A percentile compares a stretch with the other conserved stretches of the same genome.
Conservation (phyloP, 768 basidiomycete genomes). For the Phaeotremella skinneri region DNA sequence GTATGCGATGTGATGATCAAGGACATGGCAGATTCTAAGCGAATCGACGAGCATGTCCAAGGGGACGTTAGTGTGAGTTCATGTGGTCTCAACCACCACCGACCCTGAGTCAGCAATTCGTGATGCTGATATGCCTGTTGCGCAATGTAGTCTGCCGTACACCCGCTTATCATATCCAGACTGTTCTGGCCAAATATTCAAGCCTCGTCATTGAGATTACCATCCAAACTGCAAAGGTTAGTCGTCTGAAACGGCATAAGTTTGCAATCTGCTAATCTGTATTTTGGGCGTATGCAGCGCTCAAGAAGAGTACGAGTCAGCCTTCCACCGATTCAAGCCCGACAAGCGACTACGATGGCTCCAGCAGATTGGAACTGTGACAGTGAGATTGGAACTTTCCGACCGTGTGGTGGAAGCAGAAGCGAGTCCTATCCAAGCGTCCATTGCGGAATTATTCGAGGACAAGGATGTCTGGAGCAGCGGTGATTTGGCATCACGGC, state of each 20-base stretch:
- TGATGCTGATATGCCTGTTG: too few relatives aligned
- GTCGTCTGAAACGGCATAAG: constrained; percentile 37
- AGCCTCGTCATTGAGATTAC: constrained; percentile 68
- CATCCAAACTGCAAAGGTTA: constrained; percentile 78
- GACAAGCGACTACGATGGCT: constrained; percentile 89
- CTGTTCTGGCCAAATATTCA: constrained; percentile 93
- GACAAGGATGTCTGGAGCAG: constrained; percentile 57
- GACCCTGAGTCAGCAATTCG: too few relatives aligned
- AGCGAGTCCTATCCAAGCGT: constrained; percentile 84
- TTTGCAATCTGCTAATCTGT: neutral
- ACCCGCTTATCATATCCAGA: constrained; percentile 85
- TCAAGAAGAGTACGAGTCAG: constrained; percentile 70
- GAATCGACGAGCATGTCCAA: constrained; percentile 84
- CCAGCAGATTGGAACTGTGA: constrained; percentile 80
- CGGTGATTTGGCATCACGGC: constrained; percentile 63
- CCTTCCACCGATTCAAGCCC: constrained; percentile 80
- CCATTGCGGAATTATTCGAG: constrained; percentile 51
- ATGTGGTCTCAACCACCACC: too few relatives aligned
- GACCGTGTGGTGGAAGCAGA: constrained; percentile 74
- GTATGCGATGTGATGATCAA: constrained; percentile 98
- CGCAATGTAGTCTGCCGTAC: constrained; percentile 68
- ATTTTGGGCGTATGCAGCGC: constrained; percentile 55
- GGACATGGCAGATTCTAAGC: constrained; percentile 91
- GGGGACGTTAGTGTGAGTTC: constrained; percentile 63
- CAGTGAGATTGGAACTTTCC: constrained; percentile 73